Percentiles rank a stretch among this genome's conserved stretches.
phyloP scores from a whole-genome alignment of 768 basidiomycete genomes.

The Xerocomellus dryophilus region DNA sequence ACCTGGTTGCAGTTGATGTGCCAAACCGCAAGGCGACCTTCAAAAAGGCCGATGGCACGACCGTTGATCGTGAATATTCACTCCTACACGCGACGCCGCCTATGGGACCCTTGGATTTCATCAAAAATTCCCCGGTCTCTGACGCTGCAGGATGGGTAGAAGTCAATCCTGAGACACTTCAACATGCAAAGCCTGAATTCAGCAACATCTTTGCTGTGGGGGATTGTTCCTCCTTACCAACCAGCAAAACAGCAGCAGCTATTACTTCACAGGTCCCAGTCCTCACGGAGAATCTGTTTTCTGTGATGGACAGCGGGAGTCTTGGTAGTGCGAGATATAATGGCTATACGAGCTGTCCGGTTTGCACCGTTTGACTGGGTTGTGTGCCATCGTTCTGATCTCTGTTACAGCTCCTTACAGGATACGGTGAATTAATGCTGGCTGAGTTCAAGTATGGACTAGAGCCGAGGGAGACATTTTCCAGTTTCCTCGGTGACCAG shows the following conservation, averaged over 20 bases:
- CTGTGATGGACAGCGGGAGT: constrained; percentile 69
- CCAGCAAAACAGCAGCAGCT: constrained; percentile 94
- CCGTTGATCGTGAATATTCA: constrained; percentile 72
- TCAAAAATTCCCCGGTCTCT: constrained; percentile 74
- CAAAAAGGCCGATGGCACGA: constrained; percentile 69
- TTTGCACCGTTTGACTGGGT: constrained; percentile 36
- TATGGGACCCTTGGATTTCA: constrained; percentile 81
- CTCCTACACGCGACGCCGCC: constrained; percentile 86
- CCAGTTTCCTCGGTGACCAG: constrained; percentile 66
- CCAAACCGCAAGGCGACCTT: constrained; percentile 80
- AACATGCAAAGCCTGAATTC: constrained; percentile 77
- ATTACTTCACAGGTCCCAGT: constrained; percentile 91
- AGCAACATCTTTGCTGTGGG: constrained; percentile 86
- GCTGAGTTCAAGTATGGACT: constrained; percentile 94
- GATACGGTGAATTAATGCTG: constrained; percentile 79
- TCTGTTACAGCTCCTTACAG: constrained; percentile 61
- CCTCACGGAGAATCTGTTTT: constrained; percentile 83
- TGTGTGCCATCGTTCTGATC: constrained; percentile 1
- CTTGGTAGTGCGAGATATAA: constrained; percentile 72
- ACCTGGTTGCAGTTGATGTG: constrained; percentile 73
- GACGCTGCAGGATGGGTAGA: constrained; percentile 88
- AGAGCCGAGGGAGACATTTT: constrained; percentile 85
- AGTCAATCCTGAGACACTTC: constrained; percentile 76
- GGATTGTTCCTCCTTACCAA: constrained; percentile 90
- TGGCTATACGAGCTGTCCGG: constrained; percentile 87